Evolutionary conservation across 768 basidiomycete species (phyloP), one percentile per base, ranked within the genome.

Genomic region (Auriscalpium orientale): DNA sequence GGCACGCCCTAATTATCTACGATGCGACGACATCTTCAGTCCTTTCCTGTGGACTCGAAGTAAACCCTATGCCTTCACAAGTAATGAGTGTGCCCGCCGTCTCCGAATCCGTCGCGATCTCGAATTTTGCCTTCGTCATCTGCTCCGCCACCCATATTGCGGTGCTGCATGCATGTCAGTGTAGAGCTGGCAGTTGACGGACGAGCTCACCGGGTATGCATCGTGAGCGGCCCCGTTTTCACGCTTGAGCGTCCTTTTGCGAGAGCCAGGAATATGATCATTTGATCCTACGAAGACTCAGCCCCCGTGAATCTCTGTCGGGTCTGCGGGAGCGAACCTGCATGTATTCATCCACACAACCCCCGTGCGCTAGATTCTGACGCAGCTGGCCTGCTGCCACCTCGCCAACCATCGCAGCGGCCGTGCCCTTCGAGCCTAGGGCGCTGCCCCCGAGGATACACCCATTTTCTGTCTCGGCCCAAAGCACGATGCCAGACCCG

Each of bases 71-170:
- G 4, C 87, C 88, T 34, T 83, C 64, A 62, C 88, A 90, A 13
- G 76, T 74, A 57, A 89, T 76, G 59, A 88, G 75, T 28, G 28
- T 7, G 36, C 79, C 63, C 1, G 74, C 70, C 34, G 68, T 65
- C 0, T 76, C 76, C 1, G 70, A 65, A 11, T 66, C 61, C n/a
- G 74, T 68, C 56, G 79, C 74, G 38, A 83, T 64, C 38, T 73
- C 69, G 65, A 90, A 91, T 57, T 72, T 81, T 22, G 86, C 87
- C 11, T 78, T 76, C 1, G 89, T 83, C 48, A 91, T 73, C 60
- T 80, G 76, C 63, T 87, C 79, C 0, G 85, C 83, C 3, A 89
- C 69, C 77, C 85, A 86, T 38, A 91, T 87, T 1, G 89, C 89
- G 8, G 89, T 75, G 50, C 79, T 79, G 38, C 35, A 18, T 11